A percentile compares a stretch with the other conserved stretches of the same genome.
Evolutionary conservation across 169 alveolate genomes (phyloP).

Genomic region (Theileria orientalis): DNA sequence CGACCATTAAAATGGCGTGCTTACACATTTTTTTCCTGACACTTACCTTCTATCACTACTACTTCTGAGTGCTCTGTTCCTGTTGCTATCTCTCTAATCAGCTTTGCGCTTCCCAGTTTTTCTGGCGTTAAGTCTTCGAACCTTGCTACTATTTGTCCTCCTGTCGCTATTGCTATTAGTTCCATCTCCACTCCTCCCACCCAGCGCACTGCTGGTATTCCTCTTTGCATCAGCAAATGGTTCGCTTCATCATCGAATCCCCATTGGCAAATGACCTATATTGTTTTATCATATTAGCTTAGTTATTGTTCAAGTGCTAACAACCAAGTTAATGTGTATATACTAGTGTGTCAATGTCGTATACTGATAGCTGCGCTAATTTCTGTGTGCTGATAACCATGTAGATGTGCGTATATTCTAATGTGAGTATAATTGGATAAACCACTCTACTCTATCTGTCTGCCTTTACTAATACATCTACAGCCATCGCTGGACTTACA

Average conservation of each 20-base stretch:
- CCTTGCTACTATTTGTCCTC: conserved; percentile 96
- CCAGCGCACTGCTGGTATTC: conserved; percentile 98
- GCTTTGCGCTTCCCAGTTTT: conserved; percentile 94
- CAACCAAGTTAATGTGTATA: not conserved
- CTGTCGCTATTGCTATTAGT: conserved; percentile 98
- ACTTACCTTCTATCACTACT: conserved; percentile 91
- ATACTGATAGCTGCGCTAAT: not conserved
- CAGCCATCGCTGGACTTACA: conserved; percentile 71
- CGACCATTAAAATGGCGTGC: not conserved
- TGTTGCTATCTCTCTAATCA: conserved; percentile 88
- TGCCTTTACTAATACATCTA: not conserved
- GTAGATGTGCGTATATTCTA: too few relatives aligned
- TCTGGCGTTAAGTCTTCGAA: conserved; percentile 90
- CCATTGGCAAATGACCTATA: conserved; percentile 96
- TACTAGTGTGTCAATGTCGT: not conserved
- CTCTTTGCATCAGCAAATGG: conserved; percentile 84
- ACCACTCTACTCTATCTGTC: too few relatives aligned
- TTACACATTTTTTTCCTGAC: not conserved
- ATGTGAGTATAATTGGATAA: too few relatives aligned
- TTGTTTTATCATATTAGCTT: too few relatives aligned
- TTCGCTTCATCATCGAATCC: conserved; percentile 99
- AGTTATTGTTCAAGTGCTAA: not conserved
- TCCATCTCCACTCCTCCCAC: conserved; percentile 99
- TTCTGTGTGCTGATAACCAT: too few relatives aligned
- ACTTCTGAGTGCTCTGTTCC: conserved; percentile 95